These are phyloP conservation scores for Tilletia caries DNA, from an alignment of 1,284 basidiomycete species.

Conservation along the genomic window DNA sequence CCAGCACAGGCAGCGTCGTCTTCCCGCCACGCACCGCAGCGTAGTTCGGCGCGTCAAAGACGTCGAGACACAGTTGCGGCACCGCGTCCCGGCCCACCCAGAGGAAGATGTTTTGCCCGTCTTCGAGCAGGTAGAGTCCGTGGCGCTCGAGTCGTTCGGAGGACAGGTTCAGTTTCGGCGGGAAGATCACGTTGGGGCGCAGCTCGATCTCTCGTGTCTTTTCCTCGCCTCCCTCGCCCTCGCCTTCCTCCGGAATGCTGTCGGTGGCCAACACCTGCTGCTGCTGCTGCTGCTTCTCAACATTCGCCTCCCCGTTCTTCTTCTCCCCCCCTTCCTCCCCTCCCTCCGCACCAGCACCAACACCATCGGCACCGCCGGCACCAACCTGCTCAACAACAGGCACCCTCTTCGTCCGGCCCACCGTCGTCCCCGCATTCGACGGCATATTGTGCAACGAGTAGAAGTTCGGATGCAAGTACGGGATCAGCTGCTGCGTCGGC, in stretches of 20 bases:
- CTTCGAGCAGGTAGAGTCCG: constrained; percentile 93
- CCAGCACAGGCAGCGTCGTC: constrained; percentile 80
- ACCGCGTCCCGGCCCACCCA: constrained; percentile 97
- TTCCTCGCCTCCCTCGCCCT: not conserved
- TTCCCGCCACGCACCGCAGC: constrained; percentile 87
- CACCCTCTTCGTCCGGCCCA: constrained; percentile 9
- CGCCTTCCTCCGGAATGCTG: not conserved
- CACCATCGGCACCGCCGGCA: not conserved
- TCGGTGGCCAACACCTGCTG: not conserved
- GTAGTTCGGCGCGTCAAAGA: constrained; percentile 86
- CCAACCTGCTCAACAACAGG: not conserved
- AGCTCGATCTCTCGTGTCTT: constrained; percentile 18
- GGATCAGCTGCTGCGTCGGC: constrained; percentile 83
- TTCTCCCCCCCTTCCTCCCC: constrained; percentile 6
- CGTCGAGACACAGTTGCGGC: constrained; percentile 86
- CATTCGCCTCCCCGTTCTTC: too few species aligned
- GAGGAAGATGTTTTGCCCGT: constrained; percentile 94
- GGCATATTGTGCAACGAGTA: constrained; percentile 97
- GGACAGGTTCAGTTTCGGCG: constrained; percentile 81
- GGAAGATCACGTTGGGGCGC: constrained; percentile 64
- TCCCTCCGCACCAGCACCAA: not conserved
- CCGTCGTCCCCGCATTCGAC: constrained; percentile 65
- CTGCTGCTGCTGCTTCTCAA: too few species aligned
- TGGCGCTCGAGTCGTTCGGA: constrained; percentile 91
- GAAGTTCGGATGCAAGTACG: constrained; percentile 90